phyloP scores from a whole-genome alignment of 768 basidiomycete genomes.

The Pulveroboletus frians region DNA sequence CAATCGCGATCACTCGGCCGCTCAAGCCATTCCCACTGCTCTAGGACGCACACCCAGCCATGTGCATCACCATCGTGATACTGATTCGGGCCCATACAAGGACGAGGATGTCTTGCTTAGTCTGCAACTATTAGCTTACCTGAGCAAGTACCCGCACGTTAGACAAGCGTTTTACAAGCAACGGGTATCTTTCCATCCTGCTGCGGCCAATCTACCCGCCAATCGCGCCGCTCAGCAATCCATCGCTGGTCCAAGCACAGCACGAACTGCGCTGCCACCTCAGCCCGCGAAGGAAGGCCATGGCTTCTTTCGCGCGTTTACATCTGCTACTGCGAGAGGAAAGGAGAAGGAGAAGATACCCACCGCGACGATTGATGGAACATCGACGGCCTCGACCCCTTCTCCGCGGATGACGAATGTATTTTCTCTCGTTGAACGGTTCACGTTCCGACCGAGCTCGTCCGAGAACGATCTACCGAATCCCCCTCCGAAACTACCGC shows the following conservation, averaged over 20 bases:
- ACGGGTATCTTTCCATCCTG: slow-evolving; percentile 76
- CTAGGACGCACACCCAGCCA: slow-evolving; percentile 28
- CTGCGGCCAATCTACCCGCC: slow-evolving; percentile 43
- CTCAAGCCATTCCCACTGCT: slow-evolving; percentile 11
- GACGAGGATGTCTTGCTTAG: slow-evolving; percentile 92
- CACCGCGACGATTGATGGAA: slow-evolving; percentile 14
- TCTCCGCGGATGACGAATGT: slow-evolving; percentile 71
- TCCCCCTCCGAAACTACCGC: slow-evolving; percentile 67
- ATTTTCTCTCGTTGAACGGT: slow-evolving; percentile 93
- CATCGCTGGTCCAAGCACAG: slow-evolving; percentile 24
- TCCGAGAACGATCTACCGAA: slow-evolving; percentile 68
- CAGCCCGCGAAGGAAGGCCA: slow-evolving; percentile 31
- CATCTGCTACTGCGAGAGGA: slow-evolving; percentile 39
- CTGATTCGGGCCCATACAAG: slow-evolving; percentile 65
- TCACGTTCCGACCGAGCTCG: slow-evolving; percentile 89
- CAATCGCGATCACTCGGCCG: slow-evolving; percentile 16
- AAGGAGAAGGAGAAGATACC: slow-evolving; percentile 43
- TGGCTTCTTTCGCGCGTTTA: slow-evolving; percentile 44
- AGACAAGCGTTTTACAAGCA: slow-evolving; percentile 93
- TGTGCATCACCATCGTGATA: slow-evolving; percentile 36
- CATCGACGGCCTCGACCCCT: not conserved
- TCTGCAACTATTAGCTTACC: slow-evolving; percentile 89
- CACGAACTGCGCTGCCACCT: slow-evolving; percentile 9
- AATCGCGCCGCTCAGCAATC: slow-evolving; percentile 26
- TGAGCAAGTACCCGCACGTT: slow-evolving; percentile 97